Evolutionary conservation across 192 early-diverging fungal genomes (phyloP).

Genomic region (Backusella macrospora): DNA sequence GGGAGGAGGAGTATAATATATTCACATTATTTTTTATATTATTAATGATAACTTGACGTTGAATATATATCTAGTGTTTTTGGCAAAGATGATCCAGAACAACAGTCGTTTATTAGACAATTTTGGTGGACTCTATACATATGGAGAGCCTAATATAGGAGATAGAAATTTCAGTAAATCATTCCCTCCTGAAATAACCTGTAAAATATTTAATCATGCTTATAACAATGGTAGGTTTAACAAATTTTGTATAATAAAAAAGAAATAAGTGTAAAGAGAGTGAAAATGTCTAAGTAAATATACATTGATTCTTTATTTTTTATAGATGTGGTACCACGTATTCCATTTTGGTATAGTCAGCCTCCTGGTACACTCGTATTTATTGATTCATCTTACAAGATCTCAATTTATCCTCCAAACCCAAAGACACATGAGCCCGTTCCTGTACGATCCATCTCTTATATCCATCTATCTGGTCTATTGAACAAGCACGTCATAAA

Average conservation of each 20-base stretch:
- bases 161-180: conserved; percentile 52
- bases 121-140: conserved; percentile 57
- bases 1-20: not conserved
- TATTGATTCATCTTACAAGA: conserved; percentile 51
- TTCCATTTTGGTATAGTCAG: conserved; percentile 35
- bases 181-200: conserved; percentile 47
- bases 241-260: not conserved
- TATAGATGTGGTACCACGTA: conserved; percentile 22
- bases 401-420: conserved; percentile 57
- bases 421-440: conserved; percentile 48
- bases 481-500: conserved; percentile 48
- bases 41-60: no score
- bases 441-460: conserved; percentile 55
- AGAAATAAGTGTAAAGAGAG: not conserved
- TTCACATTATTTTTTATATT: not conserved
- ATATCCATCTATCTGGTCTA: conserved; percentile 55
- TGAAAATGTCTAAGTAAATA: not conserved
- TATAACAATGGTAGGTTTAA: conserved; percentile 55
- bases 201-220: conserved; percentile 60
- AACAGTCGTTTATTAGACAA: conserved; percentile 50
- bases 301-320: not conserved
- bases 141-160: conserved; percentile 53
- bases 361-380: conserved; percentile 59
- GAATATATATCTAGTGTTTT: conserved; percentile 39
- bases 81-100: conserved; percentile 55